These are phyloP conservation scores for Corymbia citriodora DNA, from an alignment of 441 rosid species.

Conservation along the genomic window DNA sequence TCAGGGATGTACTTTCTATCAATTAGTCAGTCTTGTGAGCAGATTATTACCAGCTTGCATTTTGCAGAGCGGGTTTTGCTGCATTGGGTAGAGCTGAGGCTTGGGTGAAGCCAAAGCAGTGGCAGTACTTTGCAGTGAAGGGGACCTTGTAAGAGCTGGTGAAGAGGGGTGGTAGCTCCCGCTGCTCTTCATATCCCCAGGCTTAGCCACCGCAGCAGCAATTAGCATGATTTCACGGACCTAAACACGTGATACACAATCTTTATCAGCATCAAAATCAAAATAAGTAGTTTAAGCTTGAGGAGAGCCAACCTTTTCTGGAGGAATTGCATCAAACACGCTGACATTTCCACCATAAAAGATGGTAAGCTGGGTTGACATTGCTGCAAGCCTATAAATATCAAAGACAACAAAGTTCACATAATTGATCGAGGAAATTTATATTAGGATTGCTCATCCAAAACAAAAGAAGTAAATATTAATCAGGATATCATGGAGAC, in stretches of 20 bases:
- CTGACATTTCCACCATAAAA: constrained; percentile 74
- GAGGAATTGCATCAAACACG: constrained; percentile 65
- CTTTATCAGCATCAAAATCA: not conserved
- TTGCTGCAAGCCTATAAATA: not conserved
- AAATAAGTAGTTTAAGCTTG: not conserved
- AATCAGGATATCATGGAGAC: not conserved
- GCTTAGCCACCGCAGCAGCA: constrained; percentile 42
- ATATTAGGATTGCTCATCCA: not conserved
- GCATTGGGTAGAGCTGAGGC: constrained; percentile 33
- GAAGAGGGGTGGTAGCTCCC: constrained; percentile 28
- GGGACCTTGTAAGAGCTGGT: constrained; percentile 77
- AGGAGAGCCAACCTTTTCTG: constrained; percentile 51
- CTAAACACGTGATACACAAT: constrained; percentile 1
- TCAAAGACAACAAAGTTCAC: not conserved
- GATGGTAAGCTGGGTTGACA: constrained; percentile 59
- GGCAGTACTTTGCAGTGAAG: constrained; percentile 74
- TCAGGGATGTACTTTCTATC: not conserved
- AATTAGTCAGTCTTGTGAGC: not conserved
- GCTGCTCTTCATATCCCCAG: constrained; percentile 42
- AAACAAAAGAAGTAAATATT: not conserved
- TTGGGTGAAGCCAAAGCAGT: constrained; percentile 47
- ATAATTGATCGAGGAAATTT: not conserved
- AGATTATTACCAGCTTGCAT: constrained; percentile 63
- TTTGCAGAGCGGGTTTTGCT: constrained; percentile 51
- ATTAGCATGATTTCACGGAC: constrained; percentile 63